A percentile compares a stretch with the other conserved stretches of the same genome.
Evolutionary conservation across 352 stramenopile genomes (phyloP).

Genomic region (Globisporangium uncinulatum): DNA sequence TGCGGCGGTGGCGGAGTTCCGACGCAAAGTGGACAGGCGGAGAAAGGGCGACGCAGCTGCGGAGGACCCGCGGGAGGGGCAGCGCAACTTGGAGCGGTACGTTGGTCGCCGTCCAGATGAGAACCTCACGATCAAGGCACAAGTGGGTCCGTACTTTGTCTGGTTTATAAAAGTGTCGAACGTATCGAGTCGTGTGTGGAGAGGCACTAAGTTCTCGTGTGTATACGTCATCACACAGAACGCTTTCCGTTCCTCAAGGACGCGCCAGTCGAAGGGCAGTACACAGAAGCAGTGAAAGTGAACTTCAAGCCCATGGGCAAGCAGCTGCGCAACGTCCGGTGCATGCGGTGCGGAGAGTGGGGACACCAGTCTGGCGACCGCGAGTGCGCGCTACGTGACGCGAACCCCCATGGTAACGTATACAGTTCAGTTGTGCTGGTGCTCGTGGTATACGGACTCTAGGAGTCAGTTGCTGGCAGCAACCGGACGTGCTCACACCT

Average conservation of each 20-base stretch:
- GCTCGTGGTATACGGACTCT: not conserved
- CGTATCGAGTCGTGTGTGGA: too few species aligned
- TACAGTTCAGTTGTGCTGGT: not conserved
- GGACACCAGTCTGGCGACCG: slow-evolving; percentile 81
- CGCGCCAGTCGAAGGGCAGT: slow-evolving; percentile 81
- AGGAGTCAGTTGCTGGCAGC: not conserved
- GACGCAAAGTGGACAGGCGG: slow-evolving; percentile 40
- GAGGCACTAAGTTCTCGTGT: not conserved
- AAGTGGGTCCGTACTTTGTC: slow-evolving; percentile 42
- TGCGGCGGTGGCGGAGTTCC: slow-evolving; percentile 63
- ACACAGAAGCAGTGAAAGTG: slow-evolving; percentile 74
- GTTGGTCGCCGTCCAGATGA: slow-evolving; percentile 63
- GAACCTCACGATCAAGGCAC: slow-evolving; percentile 71
- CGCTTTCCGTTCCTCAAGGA: slow-evolving; percentile 88
- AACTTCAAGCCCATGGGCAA: slow-evolving; percentile 86
- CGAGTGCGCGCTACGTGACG: slow-evolving; percentile 68
- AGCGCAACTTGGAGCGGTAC: slow-evolving; percentile 66
- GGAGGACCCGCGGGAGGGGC: slow-evolving; percentile 16
- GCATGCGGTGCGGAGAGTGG: slow-evolving; percentile 78
- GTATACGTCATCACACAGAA: slow-evolving; percentile 19
- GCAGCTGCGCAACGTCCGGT: slow-evolving; percentile 80
- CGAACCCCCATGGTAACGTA: slow-evolving; percentile 58
- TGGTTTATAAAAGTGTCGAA: too few species aligned
- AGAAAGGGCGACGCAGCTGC: not conserved
- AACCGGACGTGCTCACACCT: not conserved